phyloP scores from a whole-genome alignment of 768 basidiomycete species.

The Agaricus sinodeliciosus region DNA sequence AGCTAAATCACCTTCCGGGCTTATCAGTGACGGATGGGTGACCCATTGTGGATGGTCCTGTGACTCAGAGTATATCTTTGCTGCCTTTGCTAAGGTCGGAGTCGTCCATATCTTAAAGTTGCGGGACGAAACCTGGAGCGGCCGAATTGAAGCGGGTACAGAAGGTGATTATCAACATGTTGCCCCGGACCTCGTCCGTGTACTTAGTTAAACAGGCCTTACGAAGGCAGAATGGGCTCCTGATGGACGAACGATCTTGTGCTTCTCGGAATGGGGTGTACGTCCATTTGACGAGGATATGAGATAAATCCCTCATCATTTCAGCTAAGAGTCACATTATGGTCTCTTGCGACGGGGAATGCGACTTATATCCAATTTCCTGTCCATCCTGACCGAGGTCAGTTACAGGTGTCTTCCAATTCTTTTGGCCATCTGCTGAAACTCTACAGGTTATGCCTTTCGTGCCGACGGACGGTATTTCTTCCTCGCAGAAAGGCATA shows the following conservation, averaged over 20 bases:
- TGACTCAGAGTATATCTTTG: slow-evolving; percentile 83
- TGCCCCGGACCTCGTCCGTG: not conserved
- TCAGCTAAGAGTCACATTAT: slow-evolving; percentile 81
- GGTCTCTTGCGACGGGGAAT: slow-evolving; percentile 70
- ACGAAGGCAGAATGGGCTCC: slow-evolving; percentile 88
- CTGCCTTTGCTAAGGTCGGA: slow-evolving; percentile 66
- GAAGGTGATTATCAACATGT: slow-evolving; percentile 42
- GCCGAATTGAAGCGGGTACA: slow-evolving; percentile 70
- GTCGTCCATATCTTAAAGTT: slow-evolving; percentile 75
- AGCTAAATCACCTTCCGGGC: slow-evolving; percentile 18
- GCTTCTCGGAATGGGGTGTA: slow-evolving; percentile 93
- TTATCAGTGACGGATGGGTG: slow-evolving; percentile 37
- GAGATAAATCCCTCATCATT: slow-evolving; percentile 2
- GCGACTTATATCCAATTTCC: slow-evolving; percentile 87
- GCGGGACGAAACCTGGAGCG: slow-evolving; percentile 71
- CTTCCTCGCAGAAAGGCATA: slow-evolving; percentile 81
- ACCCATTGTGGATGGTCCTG: slow-evolving; percentile 81
- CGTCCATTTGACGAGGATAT: slow-evolving; percentile 26
- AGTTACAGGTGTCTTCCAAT: not conserved
- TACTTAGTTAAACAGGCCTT: slow-evolving; percentile 41
- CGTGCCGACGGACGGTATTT: slow-evolving; percentile 79
- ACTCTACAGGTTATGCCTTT: slow-evolving; percentile 61
- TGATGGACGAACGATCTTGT: slow-evolving; percentile 74
- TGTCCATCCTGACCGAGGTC: slow-evolving; percentile 75
- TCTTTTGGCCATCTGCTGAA: not conserved